Base-by-base conservation (phyloP, 2,329 filamentous ascomycete species). In the Rhexocercosporidium sp. region DNA sequence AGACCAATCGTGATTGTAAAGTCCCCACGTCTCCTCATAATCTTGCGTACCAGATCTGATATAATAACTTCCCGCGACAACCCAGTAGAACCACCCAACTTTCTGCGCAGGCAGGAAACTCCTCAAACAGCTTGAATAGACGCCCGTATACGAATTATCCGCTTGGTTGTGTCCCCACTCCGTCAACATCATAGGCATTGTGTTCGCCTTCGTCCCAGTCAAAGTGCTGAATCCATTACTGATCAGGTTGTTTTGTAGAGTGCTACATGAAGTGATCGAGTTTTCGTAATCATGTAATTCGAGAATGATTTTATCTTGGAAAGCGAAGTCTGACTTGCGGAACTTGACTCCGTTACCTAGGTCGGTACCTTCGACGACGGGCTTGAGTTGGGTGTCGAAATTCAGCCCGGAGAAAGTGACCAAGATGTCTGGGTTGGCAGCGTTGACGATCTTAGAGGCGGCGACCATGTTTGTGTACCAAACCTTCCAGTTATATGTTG, bases 61-160 rank as follows among this genome's bases (percentile, higher is more conserved):
- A 70, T 89, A 89, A 72, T 89, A 89, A 72, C 84, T 86, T 1
- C 86, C 86, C 0, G 81, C 80, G 16, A 90, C 64, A 39, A 87
- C 87, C 84, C 86, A 89, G 77, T 85, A 86, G 80, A 85, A 82
- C 86, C 86, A 87, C 14, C 86, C 82, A 0, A 82, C 81, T 77
- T 84, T 66, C 25, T 59, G 51, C 0, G 46, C 59, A 29, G 59
- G 66, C 47, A 75, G 80, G 71, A 82, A 77, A 46, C 78, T 75
- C 0, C 82, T 81, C 59, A 89, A 75, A 72, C 82, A 87, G 16
- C 77, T 76, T 5, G 81, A 79, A 73, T 89, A 89, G 2, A 83
- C 81, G 9, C 78, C 76, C 53, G 78, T 72, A 77, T 82, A 86
- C 47, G 59, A 62, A 2, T 78, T 79, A 62, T 84, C 81, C 6